These are phyloP conservation scores for Tolypocladium pustulatum DNA, from an alignment of 2,329 filamentous ascomycete species.

Conservation along the genomic window DNA sequence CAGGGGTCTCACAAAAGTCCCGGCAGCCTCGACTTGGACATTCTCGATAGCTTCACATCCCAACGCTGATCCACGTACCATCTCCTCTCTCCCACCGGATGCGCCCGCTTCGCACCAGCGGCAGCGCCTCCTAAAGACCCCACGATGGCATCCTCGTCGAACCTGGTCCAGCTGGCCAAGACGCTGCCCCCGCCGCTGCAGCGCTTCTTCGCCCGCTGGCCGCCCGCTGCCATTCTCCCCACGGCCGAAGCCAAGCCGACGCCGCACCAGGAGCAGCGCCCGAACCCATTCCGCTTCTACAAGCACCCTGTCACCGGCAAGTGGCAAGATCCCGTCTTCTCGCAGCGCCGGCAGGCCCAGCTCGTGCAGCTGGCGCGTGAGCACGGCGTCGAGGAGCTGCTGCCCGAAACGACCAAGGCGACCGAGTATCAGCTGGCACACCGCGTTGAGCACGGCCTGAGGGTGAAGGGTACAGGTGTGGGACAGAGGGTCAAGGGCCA, in stretches of 20 bases:
- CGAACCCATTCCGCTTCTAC: constrained; percentile 73
- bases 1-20: constrained; percentile 2
- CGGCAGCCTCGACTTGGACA: constrained; percentile 7
- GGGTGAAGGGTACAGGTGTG: constrained; percentile 85
- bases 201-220: constrained; percentile 84
- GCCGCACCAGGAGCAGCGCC: constrained; percentile 44
- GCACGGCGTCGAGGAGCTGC: constrained; percentile 69
- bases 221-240: constrained; percentile 54
- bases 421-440: constrained; percentile 59
- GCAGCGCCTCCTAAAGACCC: constrained; percentile 4
- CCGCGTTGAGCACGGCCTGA: constrained; percentile 67
- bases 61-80: background rate
- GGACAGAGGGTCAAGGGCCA: constrained; percentile 95
- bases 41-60: background rate
- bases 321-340: constrained; percentile 78
- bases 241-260: constrained; percentile 21
- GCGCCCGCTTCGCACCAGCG: constrained; percentile 6
- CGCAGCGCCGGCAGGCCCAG: constrained; percentile 78
- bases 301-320: constrained; percentile 70
- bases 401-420: constrained; percentile 69
- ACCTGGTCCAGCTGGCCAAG: constrained; percentile 51
- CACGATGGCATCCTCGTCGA: constrained; percentile 24
- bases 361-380: constrained; percentile 75
- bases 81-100: constrained; percentile 1
- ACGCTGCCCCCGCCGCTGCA: constrained; percentile 67